Conservation (phyloP, 179 eudicot species). For the Gypsophila paniculata region DNA sequence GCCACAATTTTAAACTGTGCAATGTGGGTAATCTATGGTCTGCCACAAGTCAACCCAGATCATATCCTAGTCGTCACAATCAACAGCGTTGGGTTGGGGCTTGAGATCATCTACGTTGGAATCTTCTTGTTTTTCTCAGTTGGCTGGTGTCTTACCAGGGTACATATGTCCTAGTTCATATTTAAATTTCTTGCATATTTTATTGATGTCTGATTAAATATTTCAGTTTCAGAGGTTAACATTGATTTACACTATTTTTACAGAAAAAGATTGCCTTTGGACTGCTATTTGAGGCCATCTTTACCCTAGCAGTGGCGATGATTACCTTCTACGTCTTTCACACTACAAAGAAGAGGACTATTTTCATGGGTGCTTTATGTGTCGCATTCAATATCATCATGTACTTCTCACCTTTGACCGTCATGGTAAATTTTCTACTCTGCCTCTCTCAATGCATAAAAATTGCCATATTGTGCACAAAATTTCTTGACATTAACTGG, state of each 20-base stretch:
- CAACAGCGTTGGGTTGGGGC: slow-evolving; percentile 30
- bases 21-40: slow-evolving; percentile 40
- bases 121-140: slow-evolving; percentile 29
- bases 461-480: too few relatives aligned
- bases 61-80: slow-evolving; percentile 35
- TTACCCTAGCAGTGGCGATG: slow-evolving; percentile 8
- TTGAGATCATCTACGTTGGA: slow-evolving; percentile 29
- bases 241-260: background rate
- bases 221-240: background rate
- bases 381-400: slow-evolving; percentile 25
- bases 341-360: slow-evolving; percentile 14
- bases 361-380: slow-evolving; percentile 24
- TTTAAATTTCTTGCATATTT: too few relatives aligned
- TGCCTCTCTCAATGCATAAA: background rate
- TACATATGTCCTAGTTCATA: slow-evolving; percentile 10
- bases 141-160: slow-evolving; percentile 22
- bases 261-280: slow-evolving; percentile 5
- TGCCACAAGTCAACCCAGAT: slow-evolving; percentile 34
- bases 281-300: slow-evolving; percentile 15
- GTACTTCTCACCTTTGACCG: slow-evolving; percentile 31
- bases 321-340: slow-evolving; percentile 12
- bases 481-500: too few relatives aligned
- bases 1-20: slow-evolving; percentile 35
- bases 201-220: too few relatives aligned
- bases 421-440: slow-evolving; percentile 19